Percentiles rank a stretch among this genome's conserved stretches.
phyloP scores from a whole-genome alignment of 352 stramenopile genomes.

The Aphanomyces euteiches region DNA sequence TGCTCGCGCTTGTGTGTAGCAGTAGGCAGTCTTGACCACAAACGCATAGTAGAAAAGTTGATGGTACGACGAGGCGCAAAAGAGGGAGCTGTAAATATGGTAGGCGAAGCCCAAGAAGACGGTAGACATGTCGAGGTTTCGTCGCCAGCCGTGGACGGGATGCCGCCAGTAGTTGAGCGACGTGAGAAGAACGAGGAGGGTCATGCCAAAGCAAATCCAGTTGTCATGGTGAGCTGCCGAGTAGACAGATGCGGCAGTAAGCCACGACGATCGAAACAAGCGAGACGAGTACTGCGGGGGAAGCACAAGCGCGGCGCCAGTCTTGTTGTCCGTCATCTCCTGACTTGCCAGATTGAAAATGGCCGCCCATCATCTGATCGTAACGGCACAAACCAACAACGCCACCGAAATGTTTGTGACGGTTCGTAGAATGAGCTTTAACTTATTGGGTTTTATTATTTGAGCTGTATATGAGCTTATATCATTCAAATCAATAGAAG shows the following conservation, averaged over 20 bases:
- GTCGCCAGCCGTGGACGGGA: slow-evolving; percentile 67
- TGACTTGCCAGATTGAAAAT: neutral
- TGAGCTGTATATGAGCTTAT: too few species aligned
- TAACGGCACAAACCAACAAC: too few species aligned
- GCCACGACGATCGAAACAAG: slow-evolving; percentile 70
- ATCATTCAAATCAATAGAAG: too few species aligned
- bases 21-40: slow-evolving; percentile 64
- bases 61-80: slow-evolving; percentile 50
- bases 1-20: slow-evolving; percentile 63
- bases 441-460: too few species aligned
- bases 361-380: neutral
- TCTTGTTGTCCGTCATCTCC: neutral
- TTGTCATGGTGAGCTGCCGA: slow-evolving; percentile 50
- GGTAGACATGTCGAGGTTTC: slow-evolving; percentile 59
- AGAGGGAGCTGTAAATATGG: slow-evolving; percentile 60
- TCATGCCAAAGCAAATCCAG: slow-evolving; percentile 58
- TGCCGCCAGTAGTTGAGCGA: slow-evolving; percentile 85
- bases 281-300: slow-evolving; percentile 60
- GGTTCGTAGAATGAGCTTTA: too few species aligned
- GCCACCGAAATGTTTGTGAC: too few species aligned
- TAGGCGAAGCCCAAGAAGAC: slow-evolving; percentile 56
- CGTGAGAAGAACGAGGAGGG: slow-evolving; percentile 68
- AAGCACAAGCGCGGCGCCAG: slow-evolving; percentile 43
- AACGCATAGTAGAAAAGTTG: slow-evolving; percentile 62
- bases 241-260: slow-evolving; percentile 59